Evolutionary conservation across 345 rosid species (phyloP), one percentile per base, ranked within the genome.

Genomic region (Acer campestre): DNA sequence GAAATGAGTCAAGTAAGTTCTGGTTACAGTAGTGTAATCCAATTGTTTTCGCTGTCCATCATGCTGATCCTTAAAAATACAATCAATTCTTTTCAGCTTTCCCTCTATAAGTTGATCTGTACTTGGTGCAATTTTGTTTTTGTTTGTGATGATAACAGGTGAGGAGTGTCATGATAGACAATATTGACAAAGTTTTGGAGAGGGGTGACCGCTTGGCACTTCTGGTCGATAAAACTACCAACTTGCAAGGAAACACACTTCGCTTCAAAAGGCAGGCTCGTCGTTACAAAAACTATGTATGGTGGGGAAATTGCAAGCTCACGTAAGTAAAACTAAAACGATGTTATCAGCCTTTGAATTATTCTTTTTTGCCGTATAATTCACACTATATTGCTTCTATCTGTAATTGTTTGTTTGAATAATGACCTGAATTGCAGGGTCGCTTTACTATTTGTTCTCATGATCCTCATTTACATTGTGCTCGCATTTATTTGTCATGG

Each of bases 261-360:
- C 80, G 84, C 6, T 86, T 89, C 75, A 86, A 75, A 58, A 76
- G 82, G 55, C 90, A 87, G 68, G 40, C 82, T 42, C 86, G 83
- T 0, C 85, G 80, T 27, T 80, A 68, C 73, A 79, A 85, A 61
- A 89, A 66, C 44, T 73, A 82, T 2, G 22, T 84, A 38, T 87
- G 88, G 89, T 86, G 89, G 90, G 81, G 78, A 73, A 82, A 87
- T n/a, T 72, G 79, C 53, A 86, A 87, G 84, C 83, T 86, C 49
- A 75, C 67, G 92, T 87, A 78, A 74, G 90, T 82, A 59, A 59
- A 13, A 49, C 29, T 17, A 25, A 49, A 13, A 2, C 1, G 16
- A 12, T 49, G 55, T 49, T 49, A 13, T 49, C 38, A 35, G 38
- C 38, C 38, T 35, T 35, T 49, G 14, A 14, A 49, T 49, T 49